phyloP scores from a whole-genome alignment of 2,329 filamentous ascomycete genomes.

The Alternaria novae-zelandiae region DNA sequence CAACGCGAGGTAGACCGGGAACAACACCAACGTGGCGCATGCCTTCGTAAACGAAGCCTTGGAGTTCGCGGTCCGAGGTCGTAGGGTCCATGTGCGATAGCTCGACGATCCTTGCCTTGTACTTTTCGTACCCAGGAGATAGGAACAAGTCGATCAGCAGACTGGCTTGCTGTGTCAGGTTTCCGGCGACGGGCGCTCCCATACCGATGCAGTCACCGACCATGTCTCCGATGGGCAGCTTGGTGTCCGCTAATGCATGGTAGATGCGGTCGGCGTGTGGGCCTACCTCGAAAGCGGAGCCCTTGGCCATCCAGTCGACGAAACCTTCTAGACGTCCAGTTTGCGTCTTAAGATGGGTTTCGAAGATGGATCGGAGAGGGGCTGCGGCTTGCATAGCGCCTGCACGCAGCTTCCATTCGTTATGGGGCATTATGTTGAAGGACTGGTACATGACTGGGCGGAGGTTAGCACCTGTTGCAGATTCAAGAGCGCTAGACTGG shows the following conservation, averaged over 20 bases:
- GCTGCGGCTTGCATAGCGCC: constrained; percentile 57
- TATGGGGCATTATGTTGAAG: constrained; percentile 60
- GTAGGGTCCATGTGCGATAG: constrained; percentile 55
- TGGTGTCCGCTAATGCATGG: constrained; percentile 56
- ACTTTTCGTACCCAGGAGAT: constrained; percentile 57
- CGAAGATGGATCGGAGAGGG: constrained; percentile 70
- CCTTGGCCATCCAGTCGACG: constrained; percentile 53
- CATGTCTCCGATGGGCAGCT: constrained; percentile 56
- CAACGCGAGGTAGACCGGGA: constrained; percentile 60
- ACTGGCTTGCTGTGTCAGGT: constrained; percentile 61
- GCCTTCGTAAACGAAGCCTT: constrained; percentile 62
- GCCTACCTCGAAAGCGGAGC: constrained; percentile 63
- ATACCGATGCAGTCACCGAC: constrained; percentile 59
- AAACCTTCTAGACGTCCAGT: constrained; percentile 60
- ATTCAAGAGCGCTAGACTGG: not conserved
- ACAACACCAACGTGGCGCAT: constrained; percentile 61
- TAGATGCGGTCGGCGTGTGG: constrained; percentile 60
- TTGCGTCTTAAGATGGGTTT: constrained; percentile 70
- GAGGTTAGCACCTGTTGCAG: not conserved
- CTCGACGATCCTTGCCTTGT: constrained; percentile 59
- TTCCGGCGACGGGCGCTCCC: constrained; percentile 58
- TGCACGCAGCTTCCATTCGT: constrained; percentile 58
- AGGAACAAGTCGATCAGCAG: constrained; percentile 61
- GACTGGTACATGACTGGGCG: constrained; percentile 58
- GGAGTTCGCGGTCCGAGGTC: constrained; percentile 63